A percentile compares a stretch with the other conserved stretches of the same genome.
Evolutionary conservation across 164 flowering plant species (phyloP).

Genomic region (Chimonanthus salicifolius): DNA sequence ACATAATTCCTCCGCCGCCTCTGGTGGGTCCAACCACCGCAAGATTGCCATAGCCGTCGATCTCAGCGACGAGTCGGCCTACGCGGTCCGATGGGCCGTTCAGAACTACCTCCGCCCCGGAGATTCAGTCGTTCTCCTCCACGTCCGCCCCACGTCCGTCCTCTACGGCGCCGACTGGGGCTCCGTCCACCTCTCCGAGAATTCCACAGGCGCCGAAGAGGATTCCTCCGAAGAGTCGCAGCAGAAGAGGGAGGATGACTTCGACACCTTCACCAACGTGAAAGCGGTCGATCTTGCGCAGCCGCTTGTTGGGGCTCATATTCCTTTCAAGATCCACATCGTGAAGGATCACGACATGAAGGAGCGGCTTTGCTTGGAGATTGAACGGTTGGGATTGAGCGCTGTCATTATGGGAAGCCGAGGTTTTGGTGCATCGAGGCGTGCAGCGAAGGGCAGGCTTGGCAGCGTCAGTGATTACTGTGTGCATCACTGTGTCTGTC

Average conservation of each 20-base stretch:
- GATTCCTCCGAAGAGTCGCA: slow-evolving; percentile 25
- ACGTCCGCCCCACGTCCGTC: slow-evolving; percentile 65
- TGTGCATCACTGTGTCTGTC: slow-evolving; percentile 75
- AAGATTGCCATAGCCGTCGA: slow-evolving; percentile 72
- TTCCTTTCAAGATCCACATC: slow-evolving; percentile 63
- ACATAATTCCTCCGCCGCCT: slow-evolving; percentile 16
- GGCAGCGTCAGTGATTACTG: slow-evolving; percentile 86
- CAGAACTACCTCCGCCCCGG: slow-evolving; percentile 77
- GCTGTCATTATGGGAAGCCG: slow-evolving; percentile 83
- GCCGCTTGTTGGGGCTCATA: slow-evolving; percentile 44
- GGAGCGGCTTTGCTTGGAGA: slow-evolving; percentile 75
- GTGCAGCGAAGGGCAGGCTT: slow-evolving; percentile 37
- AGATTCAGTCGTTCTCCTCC: slow-evolving; percentile 71
- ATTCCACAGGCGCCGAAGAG: neutral
- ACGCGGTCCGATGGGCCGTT: slow-evolving; percentile 80
- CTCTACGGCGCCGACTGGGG: slow-evolving; percentile 89
- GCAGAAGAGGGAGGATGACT: slow-evolving; percentile 55
- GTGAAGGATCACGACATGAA: slow-evolving; percentile 81
- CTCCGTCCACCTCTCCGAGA: slow-evolving; percentile 26
- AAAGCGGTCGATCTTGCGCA: slow-evolving; percentile 45
- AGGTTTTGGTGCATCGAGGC: slow-evolving; percentile 53
- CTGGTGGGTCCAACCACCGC: slow-evolving; percentile 29
- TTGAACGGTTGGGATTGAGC: slow-evolving; percentile 66
- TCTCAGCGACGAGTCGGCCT: slow-evolving; percentile 74
- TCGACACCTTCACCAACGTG: slow-evolving; percentile 42